Evolutionary conservation across 176 grass and related monocot genomes (phyloP).

Genomic region (Carex parvula): DNA sequence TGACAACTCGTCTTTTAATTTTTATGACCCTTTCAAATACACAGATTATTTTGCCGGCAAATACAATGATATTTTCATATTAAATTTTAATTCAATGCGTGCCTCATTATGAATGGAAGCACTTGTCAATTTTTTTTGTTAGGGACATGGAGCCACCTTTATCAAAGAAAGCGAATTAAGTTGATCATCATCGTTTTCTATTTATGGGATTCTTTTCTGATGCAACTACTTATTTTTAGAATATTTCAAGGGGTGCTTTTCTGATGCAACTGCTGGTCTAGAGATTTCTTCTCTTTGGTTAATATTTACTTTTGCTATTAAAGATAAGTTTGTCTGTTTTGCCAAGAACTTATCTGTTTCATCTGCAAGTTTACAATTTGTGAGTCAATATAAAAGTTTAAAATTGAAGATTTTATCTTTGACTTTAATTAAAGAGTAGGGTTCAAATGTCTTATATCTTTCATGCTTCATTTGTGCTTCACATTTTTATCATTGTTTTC

Average conservation of each 20-base stretch:
- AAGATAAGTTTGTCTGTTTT: too few relatives aligned
- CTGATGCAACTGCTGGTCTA: background rate
- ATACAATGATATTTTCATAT: background rate
- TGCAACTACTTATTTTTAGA: background rate
- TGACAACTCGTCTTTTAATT: background rate
- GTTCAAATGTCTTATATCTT: too few relatives aligned
- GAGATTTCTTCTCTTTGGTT: background rate
- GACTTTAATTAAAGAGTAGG: too few relatives aligned
- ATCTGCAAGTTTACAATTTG: too few relatives aligned
- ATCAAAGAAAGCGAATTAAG: background rate
- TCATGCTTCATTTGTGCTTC: too few relatives aligned
- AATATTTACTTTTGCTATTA: background rate
- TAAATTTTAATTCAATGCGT: background rate
- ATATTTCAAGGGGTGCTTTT: background rate
- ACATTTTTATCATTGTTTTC: too few relatives aligned
- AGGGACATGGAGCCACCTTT: background rate
- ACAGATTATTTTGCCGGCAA: background rate
- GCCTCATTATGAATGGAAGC: background rate
- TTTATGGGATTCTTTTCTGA: constrained; percentile 7
- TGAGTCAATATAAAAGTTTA: too few relatives aligned
- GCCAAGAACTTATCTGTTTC: too few relatives aligned
- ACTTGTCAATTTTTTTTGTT: background rate
- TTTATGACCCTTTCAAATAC: background rate
- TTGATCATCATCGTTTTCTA: background rate
- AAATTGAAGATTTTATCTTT: too few relatives aligned